Evolutionary conservation across 352 stramenopile species (phyloP), one percentile per base, ranked within the genome.

Genomic region (Globisporangium splendens): DNA sequence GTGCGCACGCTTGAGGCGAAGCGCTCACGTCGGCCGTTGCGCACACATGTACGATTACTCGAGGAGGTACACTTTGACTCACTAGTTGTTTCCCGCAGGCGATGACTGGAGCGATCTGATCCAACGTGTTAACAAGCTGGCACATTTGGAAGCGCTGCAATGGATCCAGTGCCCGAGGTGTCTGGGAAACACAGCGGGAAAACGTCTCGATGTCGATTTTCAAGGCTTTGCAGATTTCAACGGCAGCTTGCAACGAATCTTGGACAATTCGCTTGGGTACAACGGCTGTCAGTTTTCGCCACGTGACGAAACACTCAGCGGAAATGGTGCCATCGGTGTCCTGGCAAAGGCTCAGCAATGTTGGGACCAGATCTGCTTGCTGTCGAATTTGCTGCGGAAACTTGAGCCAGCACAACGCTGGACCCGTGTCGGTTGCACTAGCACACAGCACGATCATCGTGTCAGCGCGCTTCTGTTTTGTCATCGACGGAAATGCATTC

Each of bases 371-470:
- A 14, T 58, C 46, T 48, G 52, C 50, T n/a, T 77, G 72, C 10
- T 67, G 59, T 7, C 59, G 62, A 38, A 73, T 24, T 59, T 70
- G 59, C 0, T 50, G 43, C 7, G 72, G 58, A 33, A 79, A 51
- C 4, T 59, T 49, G 1, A 67, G 38, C 79, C 79, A 90, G n/a
- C 79, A 88, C 18, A 55, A 56, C n/a, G 68, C 77, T 24, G 75
- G 79, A 13, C 58, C 70, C 33, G 28, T 54, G 39, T 52, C 55
- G 2, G 39, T 50, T 12, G 59, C 51, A 21, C 21, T 21, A 8
- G 68, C 39, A 47, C 71, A 81, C 8, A 79, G 57, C 46, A 62
- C 46, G 12, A 69, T 54, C 43, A 82, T 63, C 13, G 58, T 66
- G 5, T 63, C 50, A 38, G 61, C 21, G 3, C 62, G 56, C n/a